These are phyloP conservation scores for Alternaria gansuensis DNA, from an alignment of 2,329 filamentous ascomycete genomes.

Conservation along the genomic window DNA sequence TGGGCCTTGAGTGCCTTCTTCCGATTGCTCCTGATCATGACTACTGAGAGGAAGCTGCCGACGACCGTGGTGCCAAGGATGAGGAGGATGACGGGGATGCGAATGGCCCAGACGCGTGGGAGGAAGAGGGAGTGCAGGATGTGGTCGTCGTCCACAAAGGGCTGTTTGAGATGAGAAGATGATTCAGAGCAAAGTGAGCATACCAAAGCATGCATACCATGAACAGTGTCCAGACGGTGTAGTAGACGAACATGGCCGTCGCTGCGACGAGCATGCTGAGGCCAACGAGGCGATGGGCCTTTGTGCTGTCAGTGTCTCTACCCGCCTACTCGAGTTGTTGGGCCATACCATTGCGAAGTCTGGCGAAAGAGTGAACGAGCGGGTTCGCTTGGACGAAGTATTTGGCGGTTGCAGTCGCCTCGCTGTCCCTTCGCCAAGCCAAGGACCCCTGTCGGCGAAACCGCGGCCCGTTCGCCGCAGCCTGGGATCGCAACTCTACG, in stretches of 20 bases:
- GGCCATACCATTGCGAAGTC: slow-evolving; percentile 43
- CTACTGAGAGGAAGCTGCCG: slow-evolving; percentile 91
- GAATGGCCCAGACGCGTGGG: slow-evolving; percentile 97
- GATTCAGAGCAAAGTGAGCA: neutral
- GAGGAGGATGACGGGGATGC: slow-evolving; percentile 95
- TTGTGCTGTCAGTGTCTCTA: slow-evolving; percentile 13
- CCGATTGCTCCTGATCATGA: slow-evolving; percentile 98
- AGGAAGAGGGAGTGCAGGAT: slow-evolving; percentile 94
- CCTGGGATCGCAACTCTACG: slow-evolving; percentile 23
- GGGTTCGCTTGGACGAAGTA: slow-evolving; percentile 20
- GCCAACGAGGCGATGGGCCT: slow-evolving; percentile 91
- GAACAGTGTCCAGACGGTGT: slow-evolving; percentile 95
- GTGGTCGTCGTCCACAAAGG: slow-evolving; percentile 95
- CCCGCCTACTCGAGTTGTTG: no score
- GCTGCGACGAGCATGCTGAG: slow-evolving; percentile 79
- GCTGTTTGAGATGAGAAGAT: slow-evolving; percentile 62
- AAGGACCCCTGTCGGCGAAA: slow-evolving; percentile 29
- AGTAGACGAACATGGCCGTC: slow-evolving; percentile 83
- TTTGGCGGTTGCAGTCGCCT: slow-evolving; percentile 27
- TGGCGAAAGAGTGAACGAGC: slow-evolving; percentile 27
- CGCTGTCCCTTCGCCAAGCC: slow-evolving; percentile 30
- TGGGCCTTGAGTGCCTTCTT: slow-evolving; percentile 97
- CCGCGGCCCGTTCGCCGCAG: slow-evolving; percentile 29
- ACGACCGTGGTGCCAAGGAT: slow-evolving; percentile 92
- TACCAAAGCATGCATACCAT: slow-evolving; percentile 72